Conservation (phyloP, 1,284 basidiomycete species). For the Athelia sp. region DNA sequence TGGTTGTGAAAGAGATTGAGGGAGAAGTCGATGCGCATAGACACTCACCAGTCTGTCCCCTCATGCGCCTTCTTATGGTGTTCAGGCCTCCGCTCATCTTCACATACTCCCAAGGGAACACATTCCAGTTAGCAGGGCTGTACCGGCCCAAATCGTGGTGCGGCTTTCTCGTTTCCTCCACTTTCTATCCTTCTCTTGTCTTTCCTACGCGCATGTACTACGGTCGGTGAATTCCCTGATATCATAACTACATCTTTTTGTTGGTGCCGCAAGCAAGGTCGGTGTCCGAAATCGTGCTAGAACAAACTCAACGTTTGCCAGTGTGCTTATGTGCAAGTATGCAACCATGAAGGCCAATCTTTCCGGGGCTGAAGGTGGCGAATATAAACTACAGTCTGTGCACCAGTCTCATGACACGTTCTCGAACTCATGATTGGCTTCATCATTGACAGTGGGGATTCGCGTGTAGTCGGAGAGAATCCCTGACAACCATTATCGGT, state of each 20-base stretch:
- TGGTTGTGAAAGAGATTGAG: constrained; percentile 4
- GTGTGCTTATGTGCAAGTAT: too few relatives aligned
- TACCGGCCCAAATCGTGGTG: background rate
- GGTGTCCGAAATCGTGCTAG: background rate
- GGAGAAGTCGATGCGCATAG: constrained; percentile 2
- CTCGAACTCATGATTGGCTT: too few relatives aligned
- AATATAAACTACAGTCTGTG: too few relatives aligned
- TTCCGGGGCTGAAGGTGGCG: too few relatives aligned
- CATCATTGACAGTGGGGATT: too few relatives aligned
- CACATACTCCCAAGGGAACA: background rate
- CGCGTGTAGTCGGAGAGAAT: too few relatives aligned
- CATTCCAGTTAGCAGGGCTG: background rate
- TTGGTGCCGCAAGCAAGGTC: background rate
- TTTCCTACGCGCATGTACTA: constrained; percentile 19
- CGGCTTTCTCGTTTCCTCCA: background rate
- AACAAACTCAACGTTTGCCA: too few relatives aligned
- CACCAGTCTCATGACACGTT: too few relatives aligned
- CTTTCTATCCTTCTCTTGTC: constrained; percentile 2
- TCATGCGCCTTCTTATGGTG: constrained; percentile 12
- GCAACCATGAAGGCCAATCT: too few relatives aligned
- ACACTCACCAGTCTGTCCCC: constrained; percentile 26
- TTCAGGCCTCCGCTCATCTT: constrained; percentile 10
- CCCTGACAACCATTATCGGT: too few relatives aligned
- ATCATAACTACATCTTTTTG: background rate
- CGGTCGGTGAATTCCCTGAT: constrained; percentile 18